Conservation (phyloP, 1,139 yeast genomes). For the Suhomyces bribrorum region DNA sequence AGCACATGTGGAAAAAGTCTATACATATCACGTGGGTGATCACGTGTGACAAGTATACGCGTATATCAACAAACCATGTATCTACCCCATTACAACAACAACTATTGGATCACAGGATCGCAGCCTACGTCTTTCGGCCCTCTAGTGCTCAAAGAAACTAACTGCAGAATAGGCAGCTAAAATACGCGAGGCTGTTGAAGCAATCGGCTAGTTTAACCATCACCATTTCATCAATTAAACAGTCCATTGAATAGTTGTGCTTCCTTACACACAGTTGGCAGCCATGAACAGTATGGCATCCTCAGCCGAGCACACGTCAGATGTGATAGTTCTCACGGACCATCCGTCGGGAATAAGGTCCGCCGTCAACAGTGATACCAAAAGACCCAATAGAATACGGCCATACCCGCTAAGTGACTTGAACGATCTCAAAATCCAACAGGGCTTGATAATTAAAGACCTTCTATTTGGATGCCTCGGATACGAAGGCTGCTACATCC, state of each 20-base stretch:
- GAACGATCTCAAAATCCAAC: slow-evolving; percentile 56
- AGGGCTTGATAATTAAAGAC: slow-evolving; percentile 71
- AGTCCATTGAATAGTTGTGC: no score
- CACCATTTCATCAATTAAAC: no score
- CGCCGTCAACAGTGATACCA: slow-evolving; percentile 17
- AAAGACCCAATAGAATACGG: slow-evolving; percentile 23
- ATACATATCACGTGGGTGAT: background rate
- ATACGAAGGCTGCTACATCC: slow-evolving; percentile 74
- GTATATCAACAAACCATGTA: slow-evolving; percentile 8
- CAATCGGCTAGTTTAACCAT: no score
- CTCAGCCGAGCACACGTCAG: slow-evolving; percentile 12
- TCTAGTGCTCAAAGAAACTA: no score
- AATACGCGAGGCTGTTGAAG: no score
- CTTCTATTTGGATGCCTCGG: slow-evolving; percentile 70
- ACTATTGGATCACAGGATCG: background rate
- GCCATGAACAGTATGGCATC: slow-evolving; percentile 11
- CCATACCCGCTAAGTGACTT: slow-evolving; percentile 49
- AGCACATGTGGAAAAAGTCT: no score
- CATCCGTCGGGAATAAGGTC: slow-evolving; percentile 23
- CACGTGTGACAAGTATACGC: background rate
- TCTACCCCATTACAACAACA: no score
- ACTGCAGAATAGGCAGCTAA: no score
- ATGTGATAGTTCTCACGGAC: slow-evolving; percentile 19
- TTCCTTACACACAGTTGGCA: no score
- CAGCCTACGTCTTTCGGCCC: no score